Percentiles rank a stretch among this genome's conserved stretches.
Evolutionary conservation across 1,284 basidiomycete genomes (phyloP).

Genomic region (Irpex sp.): DNA sequence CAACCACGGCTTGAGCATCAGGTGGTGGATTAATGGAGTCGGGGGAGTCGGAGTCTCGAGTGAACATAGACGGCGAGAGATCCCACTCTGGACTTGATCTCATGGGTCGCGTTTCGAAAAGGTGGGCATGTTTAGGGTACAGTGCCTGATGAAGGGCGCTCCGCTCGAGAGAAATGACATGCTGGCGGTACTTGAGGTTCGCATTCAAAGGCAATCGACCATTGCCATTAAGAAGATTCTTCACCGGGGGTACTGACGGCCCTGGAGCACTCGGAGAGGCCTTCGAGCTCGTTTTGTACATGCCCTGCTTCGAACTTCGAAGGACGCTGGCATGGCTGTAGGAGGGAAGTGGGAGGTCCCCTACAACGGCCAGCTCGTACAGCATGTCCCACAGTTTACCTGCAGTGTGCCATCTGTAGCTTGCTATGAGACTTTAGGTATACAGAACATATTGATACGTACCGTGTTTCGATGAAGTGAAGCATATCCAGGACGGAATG

Average conservation of each 20-base stretch:
- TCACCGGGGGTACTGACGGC: background rate
- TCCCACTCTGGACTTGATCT: constrained; percentile 7
- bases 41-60: background rate
- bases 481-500: constrained; percentile 57
- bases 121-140: background rate
- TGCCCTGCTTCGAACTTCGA: constrained; percentile 4
- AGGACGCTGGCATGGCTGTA: constrained; percentile 9
- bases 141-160: constrained; percentile 1
- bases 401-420: constrained; percentile 41
- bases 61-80: constrained; percentile 12
- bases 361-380: constrained; percentile 10
- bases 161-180: background rate
- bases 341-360: constrained; percentile 11
- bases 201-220: background rate
- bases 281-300: background rate
- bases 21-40: background rate
- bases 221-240: background rate
- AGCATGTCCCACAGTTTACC: constrained; percentile 33
- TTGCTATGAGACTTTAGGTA: background rate
- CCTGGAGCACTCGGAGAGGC: background rate
- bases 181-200: background rate
- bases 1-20: background rate
- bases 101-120: background rate
- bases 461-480: constrained; percentile 44
- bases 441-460: constrained; percentile 10